Percentiles rank a stretch among this genome's conserved stretches.
phyloP scores from a whole-genome alignment of 306 rosid species.

The Astragalus membranaceus region DNA sequence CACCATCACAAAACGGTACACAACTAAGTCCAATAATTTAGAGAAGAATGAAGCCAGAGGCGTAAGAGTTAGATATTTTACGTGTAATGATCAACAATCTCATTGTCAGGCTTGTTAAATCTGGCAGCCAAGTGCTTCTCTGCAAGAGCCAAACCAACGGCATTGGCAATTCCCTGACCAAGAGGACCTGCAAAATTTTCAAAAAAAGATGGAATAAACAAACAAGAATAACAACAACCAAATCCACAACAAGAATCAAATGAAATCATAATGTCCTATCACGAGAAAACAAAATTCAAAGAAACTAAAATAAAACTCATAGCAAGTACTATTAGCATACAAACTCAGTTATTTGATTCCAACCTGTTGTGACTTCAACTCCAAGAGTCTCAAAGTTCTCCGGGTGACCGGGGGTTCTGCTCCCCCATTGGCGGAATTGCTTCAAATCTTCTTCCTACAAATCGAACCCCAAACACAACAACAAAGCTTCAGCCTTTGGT shows the following conservation, averaged over 20 bases:
- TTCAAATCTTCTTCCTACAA: slow-evolving; percentile 80
- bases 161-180: slow-evolving; percentile 98
- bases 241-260: not conserved
- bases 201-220: not conserved
- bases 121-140: slow-evolving; percentile 99
- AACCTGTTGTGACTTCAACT: slow-evolving; percentile 94
- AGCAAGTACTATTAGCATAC: not conserved
- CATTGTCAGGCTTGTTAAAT: slow-evolving; percentile 83
- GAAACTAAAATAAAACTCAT: not conserved
- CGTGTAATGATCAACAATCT: slow-evolving; percentile 96
- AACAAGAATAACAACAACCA: not conserved
- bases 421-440: slow-evolving; percentile 87
- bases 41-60: not conserved
- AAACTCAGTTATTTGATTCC: slow-evolving; percentile 20
- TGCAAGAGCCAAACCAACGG: slow-evolving; percentile 95
- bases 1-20: not conserved
- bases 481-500: not conserved
- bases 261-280: not conserved
- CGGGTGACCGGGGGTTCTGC: slow-evolving; percentile 96
- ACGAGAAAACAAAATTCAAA: not conserved
- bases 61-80: slow-evolving; percentile 28
- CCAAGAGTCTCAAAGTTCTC: slow-evolving; percentile 96
- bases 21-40: not conserved
- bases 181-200: slow-evolving; percentile 65
- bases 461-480: slow-evolving; percentile 7